These are phyloP conservation scores for Quercus tomentella DNA, from an alignment of 331 rosid genomes.

Conservation along the genomic window DNA sequence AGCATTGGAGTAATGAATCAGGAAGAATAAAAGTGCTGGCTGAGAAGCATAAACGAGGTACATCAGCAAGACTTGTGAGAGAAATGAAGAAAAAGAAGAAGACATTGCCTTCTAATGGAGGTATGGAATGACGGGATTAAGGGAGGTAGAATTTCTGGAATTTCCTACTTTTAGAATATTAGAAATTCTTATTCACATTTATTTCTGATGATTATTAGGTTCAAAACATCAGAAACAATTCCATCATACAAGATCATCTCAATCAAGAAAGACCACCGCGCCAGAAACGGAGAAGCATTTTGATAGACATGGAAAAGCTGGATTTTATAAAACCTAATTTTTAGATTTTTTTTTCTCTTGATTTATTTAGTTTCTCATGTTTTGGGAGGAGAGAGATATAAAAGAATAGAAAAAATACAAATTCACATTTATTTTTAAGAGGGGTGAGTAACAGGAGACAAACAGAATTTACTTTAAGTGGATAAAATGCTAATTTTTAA, in stretches of 20 bases:
- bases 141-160: slow-evolving; percentile 1
- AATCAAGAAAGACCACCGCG: slow-evolving; percentile 21
- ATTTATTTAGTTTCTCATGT: no score
- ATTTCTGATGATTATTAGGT: slow-evolving; percentile 21
- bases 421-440: rapidly evolving
- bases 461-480: rapidly evolving
- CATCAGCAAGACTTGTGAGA: slow-evolving; percentile 58
- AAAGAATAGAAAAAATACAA: no score
- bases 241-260: slow-evolving; percentile 20
- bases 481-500: rapidly evolving
- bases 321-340: no score
- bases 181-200: neutral
- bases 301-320: slow-evolving; percentile 1
- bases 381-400: no score
- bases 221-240: slow-evolving; percentile 26
- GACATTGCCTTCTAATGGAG: slow-evolving; percentile 33
- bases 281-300: slow-evolving; percentile 20
- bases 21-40: slow-evolving; percentile 57
- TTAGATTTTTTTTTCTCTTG: no score
- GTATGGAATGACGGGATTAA: slow-evolving; percentile 13
- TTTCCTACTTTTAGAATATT: slow-evolving; percentile 6
- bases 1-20: slow-evolving; percentile 71
- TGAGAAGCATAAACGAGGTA: slow-evolving; percentile 77
- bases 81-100: slow-evolving; percentile 36
- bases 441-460: no score